Percentiles rank a stretch among this genome's conserved stretches.
Evolutionary conservation across 2,329 filamentous ascomycete genomes (phyloP).

Genomic region (Gyromitra esculenta): DNA sequence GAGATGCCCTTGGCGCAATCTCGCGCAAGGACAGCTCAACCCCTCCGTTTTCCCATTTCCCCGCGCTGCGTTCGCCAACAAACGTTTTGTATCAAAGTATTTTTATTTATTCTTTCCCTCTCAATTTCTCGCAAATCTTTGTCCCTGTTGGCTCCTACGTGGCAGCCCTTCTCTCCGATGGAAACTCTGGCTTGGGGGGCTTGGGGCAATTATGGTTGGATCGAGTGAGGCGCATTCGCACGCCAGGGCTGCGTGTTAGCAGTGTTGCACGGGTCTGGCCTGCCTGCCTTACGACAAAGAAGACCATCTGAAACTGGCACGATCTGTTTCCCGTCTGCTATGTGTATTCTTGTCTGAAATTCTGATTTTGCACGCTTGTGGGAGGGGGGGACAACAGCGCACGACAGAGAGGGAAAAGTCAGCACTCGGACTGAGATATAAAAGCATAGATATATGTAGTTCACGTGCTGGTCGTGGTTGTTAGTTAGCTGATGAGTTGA

Average conservation of each 20-base stretch:
- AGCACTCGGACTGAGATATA: background rate
- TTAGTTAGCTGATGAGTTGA: constrained; percentile 34
- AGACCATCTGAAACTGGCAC: constrained; percentile 51
- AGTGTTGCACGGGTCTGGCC: constrained; percentile 38
- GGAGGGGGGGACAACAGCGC: constrained; percentile 31
- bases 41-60: constrained; percentile 49
- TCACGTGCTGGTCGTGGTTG: constrained; percentile 35
- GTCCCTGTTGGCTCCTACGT: constrained; percentile 47
- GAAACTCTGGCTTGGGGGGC: constrained; percentile 29
- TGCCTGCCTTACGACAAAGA: constrained; percentile 51
- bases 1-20: constrained; percentile 52
- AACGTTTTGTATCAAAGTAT: constrained; percentile 49
- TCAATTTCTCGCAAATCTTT: constrained; percentile 42
- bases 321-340: constrained; percentile 39
- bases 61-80: constrained; percentile 50
- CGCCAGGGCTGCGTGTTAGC: constrained; percentile 43
- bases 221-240: constrained; percentile 36
- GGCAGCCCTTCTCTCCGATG: constrained; percentile 48
- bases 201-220: constrained; percentile 41
- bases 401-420: constrained; percentile 8
- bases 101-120: constrained; percentile 40
- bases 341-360: constrained; percentile 23
- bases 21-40: constrained; percentile 53
- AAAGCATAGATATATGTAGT: constrained; percentile 1
- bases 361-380: constrained; percentile 19